phyloP scores from a whole-genome alignment of 495 filamentous ascomycete genomes.

The Podospora comata region DNA sequence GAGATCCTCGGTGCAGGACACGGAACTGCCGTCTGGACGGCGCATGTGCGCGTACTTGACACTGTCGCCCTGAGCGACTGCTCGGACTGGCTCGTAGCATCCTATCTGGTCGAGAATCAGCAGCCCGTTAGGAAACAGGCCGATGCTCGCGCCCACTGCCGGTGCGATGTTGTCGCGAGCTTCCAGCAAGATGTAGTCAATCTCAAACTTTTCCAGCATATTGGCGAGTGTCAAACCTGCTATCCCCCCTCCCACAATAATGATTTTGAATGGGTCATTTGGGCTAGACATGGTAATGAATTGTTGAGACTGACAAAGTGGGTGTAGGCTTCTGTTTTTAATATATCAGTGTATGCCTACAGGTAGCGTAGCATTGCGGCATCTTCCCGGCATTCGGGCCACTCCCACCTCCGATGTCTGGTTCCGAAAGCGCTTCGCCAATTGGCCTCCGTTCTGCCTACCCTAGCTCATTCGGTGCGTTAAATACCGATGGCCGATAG shows the following conservation, averaged over 20 bases:
- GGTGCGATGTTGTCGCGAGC: slow-evolving; percentile 24
- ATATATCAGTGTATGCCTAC: too few relatives aligned
- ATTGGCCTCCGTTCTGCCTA: too few relatives aligned
- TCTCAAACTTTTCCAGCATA: slow-evolving; percentile 20
- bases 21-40: not conserved
- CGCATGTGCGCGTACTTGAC: not conserved
- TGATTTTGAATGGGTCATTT: slow-evolving; percentile 8
- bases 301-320: too few relatives aligned
- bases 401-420: too few relatives aligned
- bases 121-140: slow-evolving; percentile 29
- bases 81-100: slow-evolving; percentile 11
- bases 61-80: not conserved
- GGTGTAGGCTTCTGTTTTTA: too few relatives aligned
- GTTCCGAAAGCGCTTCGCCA: too few relatives aligned
- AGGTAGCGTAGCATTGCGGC: too few relatives aligned
- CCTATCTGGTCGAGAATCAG: slow-evolving; percentile 34
- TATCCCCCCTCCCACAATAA: slow-evolving; percentile 30
- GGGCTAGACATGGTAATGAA: too few relatives aligned
- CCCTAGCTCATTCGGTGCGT: too few relatives aligned
- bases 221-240: slow-evolving; percentile 29
- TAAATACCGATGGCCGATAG: too few relatives aligned
- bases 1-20: not conserved
- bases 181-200: slow-evolving; percentile 25
- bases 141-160: slow-evolving; percentile 28
- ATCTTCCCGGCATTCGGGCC: too few relatives aligned